Conservation (phyloP, 345 rosid species). For the Aethionema arabicum region DNA sequence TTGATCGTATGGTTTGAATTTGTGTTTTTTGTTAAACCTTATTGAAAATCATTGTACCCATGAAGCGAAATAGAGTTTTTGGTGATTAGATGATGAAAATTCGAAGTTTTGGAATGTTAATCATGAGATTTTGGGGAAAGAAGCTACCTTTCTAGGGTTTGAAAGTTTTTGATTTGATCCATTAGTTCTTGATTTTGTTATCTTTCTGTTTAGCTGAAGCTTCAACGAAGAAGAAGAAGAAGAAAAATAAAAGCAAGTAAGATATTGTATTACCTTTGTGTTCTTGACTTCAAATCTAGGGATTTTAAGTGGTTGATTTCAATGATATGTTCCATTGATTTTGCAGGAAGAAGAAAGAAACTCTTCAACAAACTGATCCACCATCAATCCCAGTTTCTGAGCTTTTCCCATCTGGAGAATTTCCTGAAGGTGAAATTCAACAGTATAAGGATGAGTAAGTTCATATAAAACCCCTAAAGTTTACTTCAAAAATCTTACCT, state of each 20-base stretch:
- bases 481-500: background rate
- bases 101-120: background rate
- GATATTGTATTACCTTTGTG: conserved; percentile 19
- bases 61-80: background rate
- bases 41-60: too few relatives aligned
- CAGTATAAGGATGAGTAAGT: conserved; percentile 94
- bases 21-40: background rate
- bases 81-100: background rate
- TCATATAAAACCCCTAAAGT: background rate
- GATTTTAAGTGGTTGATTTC: conserved; percentile 12
- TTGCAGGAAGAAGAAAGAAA: conserved; percentile 82
- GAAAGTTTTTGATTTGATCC: background rate
- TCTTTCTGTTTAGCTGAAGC: conserved; percentile 42
- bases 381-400: conserved; percentile 72
- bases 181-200: conserved; percentile 7
- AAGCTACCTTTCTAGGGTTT: conserved; percentile 16
- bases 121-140: background rate
- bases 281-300: background rate
- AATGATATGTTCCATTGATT: conserved; percentile 20
- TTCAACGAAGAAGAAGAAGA: conserved; percentile 90
- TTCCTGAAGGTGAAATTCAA: conserved; percentile 98
- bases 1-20: conserved; percentile 7
- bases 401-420: conserved; percentile 90
- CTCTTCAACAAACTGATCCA: conserved; percentile 74
- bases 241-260: conserved; percentile 96